Percentiles rank a stretch among this genome's conserved stretches.
phyloP scores from a whole-genome alignment of 2,329 filamentous ascomycete genomes.

The Nigrospora oryzae region DNA sequence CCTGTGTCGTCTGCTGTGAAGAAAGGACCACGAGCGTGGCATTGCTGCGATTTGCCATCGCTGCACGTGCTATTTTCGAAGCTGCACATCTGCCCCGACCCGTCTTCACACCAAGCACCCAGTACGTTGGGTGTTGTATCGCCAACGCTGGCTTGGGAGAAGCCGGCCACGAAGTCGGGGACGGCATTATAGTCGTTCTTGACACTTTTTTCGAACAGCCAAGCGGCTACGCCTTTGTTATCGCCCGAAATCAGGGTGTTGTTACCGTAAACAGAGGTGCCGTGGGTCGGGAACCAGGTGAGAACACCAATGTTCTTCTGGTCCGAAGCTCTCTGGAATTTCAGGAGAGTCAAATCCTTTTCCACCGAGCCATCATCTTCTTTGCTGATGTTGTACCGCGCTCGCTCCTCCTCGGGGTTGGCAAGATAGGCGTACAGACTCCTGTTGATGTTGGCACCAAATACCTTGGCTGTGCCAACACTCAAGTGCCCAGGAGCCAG shows the following conservation, averaged over 20 bases:
- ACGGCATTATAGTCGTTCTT: slow-evolving; percentile 44
- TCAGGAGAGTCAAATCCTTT: slow-evolving; percentile 70
- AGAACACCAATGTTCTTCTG: slow-evolving; percentile 71
- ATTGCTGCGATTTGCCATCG: slow-evolving; percentile 59
- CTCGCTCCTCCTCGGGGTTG: slow-evolving; percentile 71
- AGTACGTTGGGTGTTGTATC: slow-evolving; percentile 85
- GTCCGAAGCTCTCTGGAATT: slow-evolving; percentile 67
- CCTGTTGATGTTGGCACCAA: slow-evolving; percentile 78
- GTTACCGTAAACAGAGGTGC: slow-evolving; percentile 84
- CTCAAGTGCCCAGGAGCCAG: slow-evolving; percentile 38
- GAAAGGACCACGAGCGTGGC: slow-evolving; percentile 65
- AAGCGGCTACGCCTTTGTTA: slow-evolving; percentile 90
- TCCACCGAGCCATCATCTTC: slow-evolving; percentile 51
- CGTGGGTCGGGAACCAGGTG: slow-evolving; percentile 89
- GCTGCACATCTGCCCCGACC: slow-evolving; percentile 61
- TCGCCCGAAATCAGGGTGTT: slow-evolving; percentile 90
- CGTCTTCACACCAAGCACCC: slow-evolving; percentile 85
- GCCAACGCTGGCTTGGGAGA: slow-evolving; percentile 85
- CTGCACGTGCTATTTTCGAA: slow-evolving; percentile 78
- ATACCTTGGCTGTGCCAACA: slow-evolving; percentile 60
- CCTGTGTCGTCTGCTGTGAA: slow-evolving; percentile 63
- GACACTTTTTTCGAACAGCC: slow-evolving; percentile 69
- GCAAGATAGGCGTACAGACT: slow-evolving; percentile 82
- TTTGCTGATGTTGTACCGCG: slow-evolving; percentile 48
- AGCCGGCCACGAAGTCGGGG: slow-evolving; percentile 75